A percentile compares a stretch with the other conserved stretches of the same genome.
phyloP scores from a whole-genome alignment of 352 stramenopile genomes.

The Pythium rhizo-oryzae region DNA sequence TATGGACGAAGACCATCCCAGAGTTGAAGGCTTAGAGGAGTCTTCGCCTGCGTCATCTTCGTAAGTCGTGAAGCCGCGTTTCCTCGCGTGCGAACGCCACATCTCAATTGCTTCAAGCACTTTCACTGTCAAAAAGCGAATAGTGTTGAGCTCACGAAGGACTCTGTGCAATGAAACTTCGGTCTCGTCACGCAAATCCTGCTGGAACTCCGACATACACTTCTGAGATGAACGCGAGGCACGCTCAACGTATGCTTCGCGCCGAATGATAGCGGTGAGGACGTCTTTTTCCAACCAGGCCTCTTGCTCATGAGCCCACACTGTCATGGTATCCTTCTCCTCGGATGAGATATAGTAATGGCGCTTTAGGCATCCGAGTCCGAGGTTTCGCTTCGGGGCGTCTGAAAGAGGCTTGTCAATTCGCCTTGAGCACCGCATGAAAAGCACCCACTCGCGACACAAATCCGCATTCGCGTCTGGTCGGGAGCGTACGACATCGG shows the following conservation, averaged over 20 bases:
- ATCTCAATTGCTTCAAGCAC: slow-evolving; percentile 67
- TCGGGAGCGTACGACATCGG: slow-evolving; percentile 44
- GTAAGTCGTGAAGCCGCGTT: slow-evolving; percentile 51
- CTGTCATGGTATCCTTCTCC: slow-evolving; percentile 60
- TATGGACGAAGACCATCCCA: slow-evolving; percentile 75
- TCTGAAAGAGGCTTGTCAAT: slow-evolving; percentile 11
- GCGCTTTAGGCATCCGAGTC: slow-evolving; percentile 62
- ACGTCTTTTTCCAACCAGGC: slow-evolving; percentile 68
- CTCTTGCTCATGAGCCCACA: slow-evolving; percentile 66
- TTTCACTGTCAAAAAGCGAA: slow-evolving; percentile 71
- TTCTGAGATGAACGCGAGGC: slow-evolving; percentile 41
- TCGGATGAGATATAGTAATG: slow-evolving; percentile 76
- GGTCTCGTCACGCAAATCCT: slow-evolving; percentile 56
- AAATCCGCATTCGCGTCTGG: slow-evolving; percentile 43
- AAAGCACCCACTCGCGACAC: slow-evolving; percentile 77
- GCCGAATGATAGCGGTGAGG: slow-evolving; percentile 53
- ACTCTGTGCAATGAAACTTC: slow-evolving; percentile 39
- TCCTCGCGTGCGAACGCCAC: slow-evolving; percentile 58
- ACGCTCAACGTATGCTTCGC: slow-evolving; percentile 57
- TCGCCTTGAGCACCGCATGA: slow-evolving; percentile 51
- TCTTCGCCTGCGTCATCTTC: slow-evolving; percentile 30
- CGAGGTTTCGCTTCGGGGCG: slow-evolving; percentile 25
- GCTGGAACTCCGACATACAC: slow-evolving; percentile 70
- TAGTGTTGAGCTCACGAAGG: slow-evolving; percentile 48
- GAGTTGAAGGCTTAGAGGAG: slow-evolving; percentile 20